phyloP scores from a whole-genome alignment of 108 stramenopile genomes.

The Pelagomonas calceolata region DNA sequence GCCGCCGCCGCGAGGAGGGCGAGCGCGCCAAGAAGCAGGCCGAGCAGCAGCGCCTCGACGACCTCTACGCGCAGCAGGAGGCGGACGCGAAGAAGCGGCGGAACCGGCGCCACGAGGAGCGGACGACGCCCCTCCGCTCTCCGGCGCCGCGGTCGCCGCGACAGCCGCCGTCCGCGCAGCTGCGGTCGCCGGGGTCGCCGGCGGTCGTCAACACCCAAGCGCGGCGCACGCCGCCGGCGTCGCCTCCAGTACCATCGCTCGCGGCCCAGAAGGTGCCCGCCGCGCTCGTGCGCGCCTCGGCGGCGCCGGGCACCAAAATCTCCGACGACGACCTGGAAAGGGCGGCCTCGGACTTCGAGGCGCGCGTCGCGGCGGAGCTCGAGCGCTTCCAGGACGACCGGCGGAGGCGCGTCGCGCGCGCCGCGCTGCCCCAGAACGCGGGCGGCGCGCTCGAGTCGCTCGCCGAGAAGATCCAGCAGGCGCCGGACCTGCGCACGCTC shows the following conservation, averaged over 20 bases:
- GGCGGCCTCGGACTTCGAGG: not conserved
- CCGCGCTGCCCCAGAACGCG: not conserved
- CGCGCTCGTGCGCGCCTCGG: not conserved
- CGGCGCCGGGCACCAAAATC: not conserved
- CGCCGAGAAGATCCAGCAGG: not conserved
- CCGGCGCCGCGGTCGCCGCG: not conserved
- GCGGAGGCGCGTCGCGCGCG: not conserved
- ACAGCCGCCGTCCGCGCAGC: not conserved
- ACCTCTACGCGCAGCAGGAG: not conserved
- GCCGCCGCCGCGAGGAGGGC: not conserved
- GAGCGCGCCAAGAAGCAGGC: not conserved
- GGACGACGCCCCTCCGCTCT: not conserved
- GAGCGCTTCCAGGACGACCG: not conserved
- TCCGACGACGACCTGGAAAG: not conserved
- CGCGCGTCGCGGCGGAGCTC: not conserved
- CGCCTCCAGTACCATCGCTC: too few relatives aligned
- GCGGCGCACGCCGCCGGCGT: too few relatives aligned
- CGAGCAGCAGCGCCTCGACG: not conserved
- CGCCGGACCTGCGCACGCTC: not conserved
- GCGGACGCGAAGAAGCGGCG: not conserved
- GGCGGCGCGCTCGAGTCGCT: not conserved
- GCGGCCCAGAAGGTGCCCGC: not conserved
- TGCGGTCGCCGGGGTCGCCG: not conserved
- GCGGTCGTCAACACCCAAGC: not conserved
- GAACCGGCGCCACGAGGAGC: not conserved